Conservation (phyloP, 345 rosid genomes). For the Streptanthus diversifolius region DNA sequence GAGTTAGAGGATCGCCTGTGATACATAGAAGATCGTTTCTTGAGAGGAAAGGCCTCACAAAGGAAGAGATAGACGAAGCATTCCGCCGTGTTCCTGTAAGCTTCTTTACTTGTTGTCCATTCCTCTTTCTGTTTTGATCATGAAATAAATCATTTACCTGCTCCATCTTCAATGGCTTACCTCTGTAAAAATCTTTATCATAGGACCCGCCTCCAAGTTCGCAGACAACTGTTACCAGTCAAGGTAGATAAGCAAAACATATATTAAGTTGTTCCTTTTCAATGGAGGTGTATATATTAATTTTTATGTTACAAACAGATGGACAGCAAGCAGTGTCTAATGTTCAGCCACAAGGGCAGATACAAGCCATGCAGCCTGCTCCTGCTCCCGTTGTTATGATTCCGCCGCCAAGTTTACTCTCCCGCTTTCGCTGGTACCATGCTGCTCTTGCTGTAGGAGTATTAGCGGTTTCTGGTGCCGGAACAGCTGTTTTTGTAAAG, state of each 20-base stretch:
- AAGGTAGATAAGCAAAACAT: conserved; percentile 43
- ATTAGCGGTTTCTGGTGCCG: conserved; percentile 84
- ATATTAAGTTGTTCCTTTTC: conserved; percentile 13
- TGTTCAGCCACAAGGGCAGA: conserved; percentile 49
- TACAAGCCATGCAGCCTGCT: conserved; percentile 60
- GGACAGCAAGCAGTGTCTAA: conserved; percentile 52
- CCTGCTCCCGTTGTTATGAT: conserved; percentile 49
- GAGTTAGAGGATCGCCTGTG: conserved; percentile 87
- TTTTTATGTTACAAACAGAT: conserved; percentile 40
- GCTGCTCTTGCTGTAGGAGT: conserved; percentile 71
- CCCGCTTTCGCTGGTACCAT: conserved; percentile 77
- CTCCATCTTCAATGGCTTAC: neutral
- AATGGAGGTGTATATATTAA: conserved; percentile 7
- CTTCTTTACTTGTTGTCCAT: neutral
- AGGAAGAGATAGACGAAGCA: conserved; percentile 97
- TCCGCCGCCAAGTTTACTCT: conserved; percentile 37
- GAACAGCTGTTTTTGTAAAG: conserved; percentile 76
- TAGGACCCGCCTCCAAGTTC: conserved; percentile 85
- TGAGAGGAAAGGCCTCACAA: conserved; percentile 92
- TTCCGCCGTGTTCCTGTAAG: conserved; percentile 90
- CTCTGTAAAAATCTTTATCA: conserved; percentile 18
- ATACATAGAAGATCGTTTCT: conserved; percentile 89
- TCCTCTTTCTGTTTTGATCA: neutral
- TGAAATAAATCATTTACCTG: neutral
- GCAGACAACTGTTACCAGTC: conserved; percentile 48